Evolutionary conservation across 164 flowering plant species (phyloP), one percentile per base, ranked within the genome.

Genomic region (Magnolia officinalis): DNA sequence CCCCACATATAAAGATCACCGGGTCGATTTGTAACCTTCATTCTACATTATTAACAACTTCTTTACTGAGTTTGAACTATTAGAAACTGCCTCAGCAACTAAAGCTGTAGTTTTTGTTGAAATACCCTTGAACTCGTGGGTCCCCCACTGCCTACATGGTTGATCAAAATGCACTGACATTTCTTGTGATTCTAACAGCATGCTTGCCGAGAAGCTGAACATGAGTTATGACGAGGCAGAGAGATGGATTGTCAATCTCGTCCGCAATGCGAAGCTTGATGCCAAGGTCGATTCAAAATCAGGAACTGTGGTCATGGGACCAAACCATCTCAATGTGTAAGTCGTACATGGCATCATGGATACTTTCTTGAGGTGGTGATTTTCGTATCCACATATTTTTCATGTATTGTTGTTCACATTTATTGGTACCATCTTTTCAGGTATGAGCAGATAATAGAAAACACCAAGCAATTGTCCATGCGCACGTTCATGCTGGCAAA

Each of bases 201-300:
- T 92, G 78, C 95, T 96, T 75, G 95, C 98, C 9, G 96, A 91
- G 85, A 96, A 96, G 80, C 79, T 96, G 87, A 94, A 94, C 82
- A 79, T 94, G 87, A 92, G 85, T 63, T 87, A 86, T 77, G 99
- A 94, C 58, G 99, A 96, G 74, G 98, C 98, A 49, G 98, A 96
- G 85, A 94, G 98, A 85, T 96, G 99, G 99, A 92, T 94, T 71
- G 96, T 94, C 80, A 96, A 89, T 84, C 97, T 94, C 65, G 89
- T 96, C 67, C 87, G 90, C 50, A 88, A 85, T 82, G 90, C 98
- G 75, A 96, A 94, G 82, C 95, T 92, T 26, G 97, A 94, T 75
- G 98, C 96, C 23, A 96, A 92, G 84, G 91, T 96, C 67, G 97
- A 94, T 80, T 85, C 97, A 5, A 61, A 91, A 80, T 78, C 89